Evolutionary conservation across 108 stramenopile genomes (phyloP).

Genomic region (Ochromonas danica): DNA sequence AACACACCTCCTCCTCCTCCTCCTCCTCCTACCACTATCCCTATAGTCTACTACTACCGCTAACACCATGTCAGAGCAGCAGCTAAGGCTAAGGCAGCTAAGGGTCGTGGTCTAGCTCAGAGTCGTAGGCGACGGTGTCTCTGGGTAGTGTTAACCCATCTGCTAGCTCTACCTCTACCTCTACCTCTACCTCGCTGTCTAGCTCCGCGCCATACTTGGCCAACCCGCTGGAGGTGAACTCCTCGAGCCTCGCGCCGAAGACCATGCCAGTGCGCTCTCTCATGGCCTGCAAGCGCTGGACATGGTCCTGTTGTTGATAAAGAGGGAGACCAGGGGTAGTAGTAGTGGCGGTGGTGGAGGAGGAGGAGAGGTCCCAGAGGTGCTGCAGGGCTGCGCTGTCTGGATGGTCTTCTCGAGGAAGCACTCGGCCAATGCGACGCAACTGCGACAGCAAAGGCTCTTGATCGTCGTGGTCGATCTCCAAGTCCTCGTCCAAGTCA

Average conservation of each 20-base stretch:
- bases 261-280: slow-evolving; percentile 12
- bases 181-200: neutral
- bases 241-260: neutral
- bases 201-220: slow-evolving; percentile 27
- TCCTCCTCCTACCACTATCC: too few species aligned
- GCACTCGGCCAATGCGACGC: neutral
- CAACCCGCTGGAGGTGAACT: slow-evolving; percentile 10
- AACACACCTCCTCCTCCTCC: too few species aligned
- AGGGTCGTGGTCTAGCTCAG: slow-evolving; percentile 11
- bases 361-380: neutral
- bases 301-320: neutral
- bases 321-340: too few species aligned
- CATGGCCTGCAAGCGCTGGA: neutral
- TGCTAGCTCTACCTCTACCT: neutral
- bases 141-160: neutral
- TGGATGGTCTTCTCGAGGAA: neutral
- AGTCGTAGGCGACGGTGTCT: slow-evolving; percentile 28
- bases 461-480: too few species aligned
- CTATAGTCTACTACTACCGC: too few species aligned
- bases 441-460: neutral
- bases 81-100: too few species aligned
- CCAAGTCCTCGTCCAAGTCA: neutral
- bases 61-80: too few species aligned
- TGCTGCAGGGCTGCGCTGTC: neutral
- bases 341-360: too few species aligned